Conservation (phyloP, 768 basidiomycete species). For the Melanogaster broomeanus region DNA sequence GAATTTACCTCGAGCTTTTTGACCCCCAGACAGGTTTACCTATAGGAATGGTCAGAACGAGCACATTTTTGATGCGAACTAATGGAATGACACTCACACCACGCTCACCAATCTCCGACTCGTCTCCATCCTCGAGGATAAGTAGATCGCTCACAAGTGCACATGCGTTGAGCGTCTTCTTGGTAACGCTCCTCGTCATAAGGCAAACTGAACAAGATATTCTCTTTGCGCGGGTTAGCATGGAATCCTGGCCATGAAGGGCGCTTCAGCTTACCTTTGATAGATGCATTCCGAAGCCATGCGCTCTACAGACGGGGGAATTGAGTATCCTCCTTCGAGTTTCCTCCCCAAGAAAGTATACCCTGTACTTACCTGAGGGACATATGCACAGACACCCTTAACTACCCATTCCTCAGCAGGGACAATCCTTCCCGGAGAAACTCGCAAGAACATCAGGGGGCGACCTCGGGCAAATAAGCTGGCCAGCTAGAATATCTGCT, state of each 20-base stretch:
- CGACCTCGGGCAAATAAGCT: constrained; percentile 77
- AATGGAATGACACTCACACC: constrained; percentile 47
- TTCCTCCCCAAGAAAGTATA: not conserved
- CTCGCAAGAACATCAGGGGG: constrained; percentile 72
- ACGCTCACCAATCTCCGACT: constrained; percentile 85
- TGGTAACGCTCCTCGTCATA: constrained; percentile 21
- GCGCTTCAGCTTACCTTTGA: not conserved
- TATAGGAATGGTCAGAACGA: constrained; percentile 6
- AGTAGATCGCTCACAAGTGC: constrained; percentile 75
- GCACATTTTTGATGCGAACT: not conserved
- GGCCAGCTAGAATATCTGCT: constrained; percentile 78
- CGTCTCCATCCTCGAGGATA: constrained; percentile 86
- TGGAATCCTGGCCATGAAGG: no score
- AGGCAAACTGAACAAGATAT: no score
- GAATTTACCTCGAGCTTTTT: constrained; percentile 63
- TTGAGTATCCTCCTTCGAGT: no score
- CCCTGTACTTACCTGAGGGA: constrained; percentile 56
- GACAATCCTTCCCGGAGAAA: constrained; percentile 43
- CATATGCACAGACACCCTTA: constrained; percentile 76
- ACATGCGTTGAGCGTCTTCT: constrained; percentile 73
- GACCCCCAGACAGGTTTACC: constrained; percentile 50
- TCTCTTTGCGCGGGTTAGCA: constrained; percentile 40
- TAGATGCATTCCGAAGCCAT: constrained; percentile 6
- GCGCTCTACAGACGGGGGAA: not conserved
- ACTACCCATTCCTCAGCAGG: constrained; percentile 70